These are phyloP conservation scores for Jatropha curcas DNA, from an alignment of 345 rosid genomes.

Conservation along the genomic window DNA sequence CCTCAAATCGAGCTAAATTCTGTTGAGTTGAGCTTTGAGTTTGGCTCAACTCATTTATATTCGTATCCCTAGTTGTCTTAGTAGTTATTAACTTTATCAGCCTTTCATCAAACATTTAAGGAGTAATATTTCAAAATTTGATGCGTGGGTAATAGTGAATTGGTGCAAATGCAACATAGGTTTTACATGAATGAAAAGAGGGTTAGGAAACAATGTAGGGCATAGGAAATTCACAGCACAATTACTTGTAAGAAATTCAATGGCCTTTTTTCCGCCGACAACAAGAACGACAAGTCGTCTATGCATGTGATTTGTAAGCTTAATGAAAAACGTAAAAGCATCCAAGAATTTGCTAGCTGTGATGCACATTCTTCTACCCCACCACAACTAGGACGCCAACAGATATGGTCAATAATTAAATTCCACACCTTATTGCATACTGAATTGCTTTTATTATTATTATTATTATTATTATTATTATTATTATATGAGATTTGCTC, in stretches of 20 bases:
- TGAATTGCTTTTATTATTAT: background rate
- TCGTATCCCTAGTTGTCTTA: no score
- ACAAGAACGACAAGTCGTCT: background rate
- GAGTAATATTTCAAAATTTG: no score
- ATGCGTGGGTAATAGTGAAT: no score
- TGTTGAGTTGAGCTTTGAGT: no score
- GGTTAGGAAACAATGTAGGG: no score
- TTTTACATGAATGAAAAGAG: background rate
- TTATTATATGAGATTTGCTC: slow-evolving; percentile 14
- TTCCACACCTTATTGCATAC: slow-evolving; percentile 15
- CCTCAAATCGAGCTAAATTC: no score
- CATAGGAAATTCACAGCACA: background rate
- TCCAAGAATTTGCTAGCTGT: slow-evolving; percentile 41
- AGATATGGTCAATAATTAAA: slow-evolving; percentile 33
- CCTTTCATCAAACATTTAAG: no score
- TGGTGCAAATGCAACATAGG: no score
- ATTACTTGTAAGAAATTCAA: background rate
- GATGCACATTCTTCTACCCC: slow-evolving; percentile 41
- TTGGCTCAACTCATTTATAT: no score
- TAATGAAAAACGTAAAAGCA: background rate
- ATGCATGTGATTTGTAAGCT: slow-evolving; percentile 2
- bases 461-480: slow-evolving; percentile 3
- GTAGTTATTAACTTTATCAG: no score
- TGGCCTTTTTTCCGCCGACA: slow-evolving; percentile 10
- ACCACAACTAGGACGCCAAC: slow-evolving; percentile 24